phyloP scores from a whole-genome alignment of 2,329 filamentous ascomycete genomes.

The Neoarthrinium moseri region DNA sequence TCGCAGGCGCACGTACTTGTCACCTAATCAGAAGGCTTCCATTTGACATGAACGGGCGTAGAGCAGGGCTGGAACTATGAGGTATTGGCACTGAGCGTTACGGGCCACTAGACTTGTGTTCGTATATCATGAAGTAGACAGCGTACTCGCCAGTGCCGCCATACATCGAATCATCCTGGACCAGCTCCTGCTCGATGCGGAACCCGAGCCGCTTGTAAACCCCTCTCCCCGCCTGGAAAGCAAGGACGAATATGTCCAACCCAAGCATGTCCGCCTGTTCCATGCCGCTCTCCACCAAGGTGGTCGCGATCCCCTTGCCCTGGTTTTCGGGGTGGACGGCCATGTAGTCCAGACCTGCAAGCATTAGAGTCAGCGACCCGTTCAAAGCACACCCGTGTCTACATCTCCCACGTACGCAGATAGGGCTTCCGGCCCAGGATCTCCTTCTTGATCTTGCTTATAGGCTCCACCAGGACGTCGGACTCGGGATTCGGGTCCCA shows the following conservation, averaged over 20 bases:
- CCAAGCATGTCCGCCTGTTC: constrained; percentile 20
- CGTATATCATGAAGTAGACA: constrained; percentile 11
- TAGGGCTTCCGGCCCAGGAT: constrained; percentile 2
- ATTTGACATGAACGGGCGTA: too few species aligned
- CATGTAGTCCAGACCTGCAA: constrained; percentile 22
- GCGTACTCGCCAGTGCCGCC: constrained; percentile 17
- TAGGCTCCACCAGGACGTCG: background rate
- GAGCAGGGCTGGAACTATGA: too few species aligned
- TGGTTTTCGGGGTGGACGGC: constrained; percentile 27
- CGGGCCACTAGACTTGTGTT: too few species aligned
- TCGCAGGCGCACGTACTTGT: too few species aligned
- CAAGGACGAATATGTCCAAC: constrained; percentile 21
- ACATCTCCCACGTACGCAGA: background rate
- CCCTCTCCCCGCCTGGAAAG: constrained; percentile 18
- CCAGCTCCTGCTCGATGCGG: constrained; percentile 16
- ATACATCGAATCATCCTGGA: constrained; percentile 23
- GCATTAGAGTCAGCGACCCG: background rate
- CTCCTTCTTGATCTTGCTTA: background rate
- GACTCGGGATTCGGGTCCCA: constrained; percentile 2
- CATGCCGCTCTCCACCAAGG: constrained; percentile 23
- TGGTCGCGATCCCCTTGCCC: constrained; percentile 23
- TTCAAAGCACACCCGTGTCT: background rate
- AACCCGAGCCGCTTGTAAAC: constrained; percentile 24
- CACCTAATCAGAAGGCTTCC: too few species aligned
- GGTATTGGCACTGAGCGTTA: too few species aligned